These are phyloP conservation scores for Rhizopogon vinicolor DNA, from an alignment of 768 basidiomycete species.

Conservation along the genomic window DNA sequence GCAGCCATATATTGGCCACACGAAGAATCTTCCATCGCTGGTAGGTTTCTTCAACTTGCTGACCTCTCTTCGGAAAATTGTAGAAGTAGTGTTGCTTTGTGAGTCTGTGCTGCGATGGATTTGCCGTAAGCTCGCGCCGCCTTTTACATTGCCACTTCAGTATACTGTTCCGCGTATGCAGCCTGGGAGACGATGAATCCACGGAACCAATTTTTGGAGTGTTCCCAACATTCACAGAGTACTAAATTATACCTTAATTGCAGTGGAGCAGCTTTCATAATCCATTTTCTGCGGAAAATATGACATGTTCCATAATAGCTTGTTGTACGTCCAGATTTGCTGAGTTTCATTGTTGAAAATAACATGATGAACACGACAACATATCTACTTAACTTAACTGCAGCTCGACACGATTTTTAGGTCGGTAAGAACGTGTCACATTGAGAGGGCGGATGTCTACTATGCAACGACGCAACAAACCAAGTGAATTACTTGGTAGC, in stretches of 20 bases:
- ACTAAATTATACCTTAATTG: neutral
- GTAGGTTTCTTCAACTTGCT: neutral
- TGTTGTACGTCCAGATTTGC: neutral
- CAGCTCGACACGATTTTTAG: neutral
- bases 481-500: slow-evolving; percentile 24
- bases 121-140: no score
- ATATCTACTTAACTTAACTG: neutral
- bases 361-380: neutral
- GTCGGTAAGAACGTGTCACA: neutral
- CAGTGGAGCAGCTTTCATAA: neutral
- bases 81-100: no score
- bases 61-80: no score
- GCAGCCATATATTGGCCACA: neutral
- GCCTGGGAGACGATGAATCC: no score
- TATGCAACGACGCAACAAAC: neutral
- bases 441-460: neutral
- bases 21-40: neutral
- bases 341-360: neutral
- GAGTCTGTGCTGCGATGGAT: no score
- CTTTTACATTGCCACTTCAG: no score
- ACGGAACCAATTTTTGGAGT: no score
- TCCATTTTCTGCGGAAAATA: neutral
- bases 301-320: neutral
- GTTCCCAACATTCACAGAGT: neutral
- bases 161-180: no score